Evolutionary conservation across 495 filamentous ascomycete genomes (phyloP).

Genomic region (Immersiella caudata): DNA sequence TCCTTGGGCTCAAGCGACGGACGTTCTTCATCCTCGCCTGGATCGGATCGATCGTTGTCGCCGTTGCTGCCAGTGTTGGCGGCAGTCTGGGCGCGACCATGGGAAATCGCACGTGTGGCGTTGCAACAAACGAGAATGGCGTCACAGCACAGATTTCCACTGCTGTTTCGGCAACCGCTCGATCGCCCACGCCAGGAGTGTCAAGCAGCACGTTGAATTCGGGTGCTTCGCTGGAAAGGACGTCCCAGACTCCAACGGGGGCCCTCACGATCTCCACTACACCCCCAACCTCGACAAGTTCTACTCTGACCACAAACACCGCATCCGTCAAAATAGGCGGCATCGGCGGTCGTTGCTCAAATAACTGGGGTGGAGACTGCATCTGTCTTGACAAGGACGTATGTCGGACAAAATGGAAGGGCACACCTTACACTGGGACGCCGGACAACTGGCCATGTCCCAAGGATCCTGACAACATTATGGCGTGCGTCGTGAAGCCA

Average conservation of each 20-base stretch:
- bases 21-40: constrained; percentile 20
- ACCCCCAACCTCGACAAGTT: too few species aligned
- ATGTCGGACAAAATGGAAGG: constrained; percentile 23
- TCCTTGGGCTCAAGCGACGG: constrained; percentile 6
- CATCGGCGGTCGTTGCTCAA: constrained; percentile 23
- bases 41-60: constrained; percentile 3
- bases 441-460: constrained; percentile 25
- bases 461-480: constrained; percentile 19
- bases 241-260: too few species aligned
- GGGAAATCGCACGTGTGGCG: background rate
- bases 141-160: background rate
- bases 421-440: constrained; percentile 23
- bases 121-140: background rate
- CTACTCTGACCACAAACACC: too few species aligned
- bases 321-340: background rate
- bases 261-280: too few species aligned
- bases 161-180: too few species aligned
- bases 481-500: constrained; percentile 26
- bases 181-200: too few species aligned
- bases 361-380: constrained; percentile 26
- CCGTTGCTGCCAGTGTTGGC: constrained; percentile 8
- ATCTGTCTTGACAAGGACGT: constrained; percentile 25
- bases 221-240: too few species aligned
- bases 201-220: too few species aligned
- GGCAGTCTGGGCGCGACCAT: constrained; percentile 10